Base-by-base conservation (phyloP, 2,329 filamentous ascomycete species). In the Allantophomopsis cytisporea region DNA sequence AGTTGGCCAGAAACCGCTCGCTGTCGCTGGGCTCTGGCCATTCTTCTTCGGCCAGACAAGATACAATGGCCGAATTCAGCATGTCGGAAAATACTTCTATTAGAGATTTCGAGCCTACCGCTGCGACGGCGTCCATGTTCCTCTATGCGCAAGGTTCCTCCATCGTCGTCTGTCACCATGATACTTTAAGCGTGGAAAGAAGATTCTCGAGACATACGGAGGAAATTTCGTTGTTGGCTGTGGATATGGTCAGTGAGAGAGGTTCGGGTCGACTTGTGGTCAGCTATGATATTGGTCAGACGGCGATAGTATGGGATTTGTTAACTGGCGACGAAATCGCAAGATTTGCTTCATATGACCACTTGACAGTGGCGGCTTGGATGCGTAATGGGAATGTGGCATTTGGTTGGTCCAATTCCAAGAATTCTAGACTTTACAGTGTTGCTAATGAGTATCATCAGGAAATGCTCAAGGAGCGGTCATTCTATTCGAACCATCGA, bases 371-470 rank as follows among this genome's bases (percentile, higher is more conserved):
- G 21, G 89, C 88, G 31, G 71, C 83, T 11, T 98, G 91, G 86
- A 95, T 98, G 88, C 75, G 81, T 35, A 95, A 95, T 62, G 91
- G 91, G 40, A 94, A 94, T 62, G 80, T 98, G 48, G 89, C 86
- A 31, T 96, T 96, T 66, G 91, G 89, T 95, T 69, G 60, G 78
- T 36, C 7, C 4, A 20, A 10, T 15, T 31, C 18, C 8, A 30
- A 8, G 39, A 39, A 42, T 38, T 35, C 23, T 20, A 15, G 43
- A 32, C 7, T 30, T 30, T 37, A n/a, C 7, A 23, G 41, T 10
- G 11, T 39, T 43, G 35, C 44, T 47, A 38, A 50, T 43, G 31
- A 17, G 30, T 34, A 30, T 28, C 23, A 15, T 41, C 42, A 96
- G 89, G 91, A 41, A 95, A 95, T 56, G 73, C 79, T 7, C 85